Percentiles rank a stretch among this genome's conserved stretches.
Evolutionary conservation across 306 rosid species (phyloP).

Genomic region (Luffa aegyptiaca): DNA sequence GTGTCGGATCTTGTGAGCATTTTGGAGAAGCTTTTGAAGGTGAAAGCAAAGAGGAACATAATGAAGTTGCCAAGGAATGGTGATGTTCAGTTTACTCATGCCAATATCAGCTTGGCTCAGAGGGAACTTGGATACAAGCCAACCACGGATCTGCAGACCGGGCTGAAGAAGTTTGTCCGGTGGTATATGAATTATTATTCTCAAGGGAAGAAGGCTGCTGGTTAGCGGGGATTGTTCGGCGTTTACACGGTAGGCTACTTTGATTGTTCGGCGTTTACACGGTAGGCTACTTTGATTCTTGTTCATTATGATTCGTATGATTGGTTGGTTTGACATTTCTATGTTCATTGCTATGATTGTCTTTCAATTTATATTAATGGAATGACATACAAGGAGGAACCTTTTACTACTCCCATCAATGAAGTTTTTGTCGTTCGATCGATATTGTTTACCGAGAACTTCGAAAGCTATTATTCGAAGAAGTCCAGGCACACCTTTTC

Average conservation of each 20-base stretch:
- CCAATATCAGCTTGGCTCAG: constrained; percentile 83
- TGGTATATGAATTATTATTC: constrained; percentile 81
- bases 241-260: constrained; percentile 30
- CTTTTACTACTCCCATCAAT: constrained; percentile 39
- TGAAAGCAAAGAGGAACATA: constrained; percentile 64
- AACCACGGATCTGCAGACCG: constrained; percentile 66
- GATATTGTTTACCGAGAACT: constrained; percentile 41
- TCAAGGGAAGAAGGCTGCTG: constrained; percentile 68
- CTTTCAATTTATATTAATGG: constrained; percentile 44
- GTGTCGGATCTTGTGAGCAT: constrained; percentile 75
- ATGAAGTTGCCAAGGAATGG: constrained; percentile 88
- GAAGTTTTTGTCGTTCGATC: constrained; percentile 42
- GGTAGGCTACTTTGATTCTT: constrained; percentile 45
- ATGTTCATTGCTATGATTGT: constrained; percentile 36
- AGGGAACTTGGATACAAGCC: constrained; percentile 87
- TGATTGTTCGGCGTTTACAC: constrained; percentile 32
- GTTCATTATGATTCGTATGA: constrained; percentile 74
- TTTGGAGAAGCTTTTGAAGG: constrained; percentile 91
- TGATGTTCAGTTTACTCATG: constrained; percentile 89
- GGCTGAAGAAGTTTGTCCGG: constrained; percentile 89
- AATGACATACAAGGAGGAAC: constrained; percentile 40
- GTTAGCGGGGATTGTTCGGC: constrained; percentile 38
- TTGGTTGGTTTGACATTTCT: constrained; percentile 46
- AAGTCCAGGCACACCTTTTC: constrained; percentile 42
- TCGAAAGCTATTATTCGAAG: constrained; percentile 36